Percentiles rank a stretch among this genome's conserved stretches.
Conservation (phyloP, 805 yeast genomes). For the Starmerella sirachaensis region DNA sequence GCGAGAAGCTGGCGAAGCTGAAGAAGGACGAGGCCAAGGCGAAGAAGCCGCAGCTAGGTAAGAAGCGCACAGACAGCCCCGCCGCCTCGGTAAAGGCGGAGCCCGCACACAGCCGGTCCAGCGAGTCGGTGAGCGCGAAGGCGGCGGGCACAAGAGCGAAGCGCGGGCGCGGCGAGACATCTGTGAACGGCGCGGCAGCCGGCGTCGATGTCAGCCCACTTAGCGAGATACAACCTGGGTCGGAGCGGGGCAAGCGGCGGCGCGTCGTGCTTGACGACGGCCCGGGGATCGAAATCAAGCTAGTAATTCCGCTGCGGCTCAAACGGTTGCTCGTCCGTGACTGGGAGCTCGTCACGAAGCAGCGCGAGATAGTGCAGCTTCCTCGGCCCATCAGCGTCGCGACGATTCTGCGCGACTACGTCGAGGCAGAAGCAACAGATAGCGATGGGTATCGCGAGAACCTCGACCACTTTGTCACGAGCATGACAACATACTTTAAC, state of each 20-base stretch:
- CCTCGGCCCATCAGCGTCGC: conserved; percentile 49
- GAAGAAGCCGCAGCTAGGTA: conserved; percentile 9
- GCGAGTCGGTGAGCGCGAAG: neutral
- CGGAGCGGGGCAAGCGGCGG: conserved; percentile 20
- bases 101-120: neutral
- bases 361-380: conserved; percentile 53
- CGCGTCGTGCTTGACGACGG: conserved; percentile 31
- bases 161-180: neutral
- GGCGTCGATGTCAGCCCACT: neutral
- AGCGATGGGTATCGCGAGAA: conserved; percentile 36
- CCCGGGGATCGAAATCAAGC: conserved; percentile 38
- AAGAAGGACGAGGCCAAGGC: conserved; percentile 17
- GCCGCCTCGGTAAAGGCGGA: neutral
- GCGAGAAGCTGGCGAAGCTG: conserved; percentile 12
- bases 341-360: conserved; percentile 84
- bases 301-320: conserved; percentile 52
- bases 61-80: neutral
- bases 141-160: neutral
- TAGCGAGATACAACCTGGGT: neutral
- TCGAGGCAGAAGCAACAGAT: neutral
- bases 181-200: too few species aligned
- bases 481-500: conserved; percentile 64
- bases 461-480: conserved; percentile 55
- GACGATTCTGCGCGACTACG: conserved; percentile 44
- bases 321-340: conserved; percentile 73